phyloP scores from a whole-genome alignment of 495 filamentous ascomycete genomes.

The Bombardia bombarda region DNA sequence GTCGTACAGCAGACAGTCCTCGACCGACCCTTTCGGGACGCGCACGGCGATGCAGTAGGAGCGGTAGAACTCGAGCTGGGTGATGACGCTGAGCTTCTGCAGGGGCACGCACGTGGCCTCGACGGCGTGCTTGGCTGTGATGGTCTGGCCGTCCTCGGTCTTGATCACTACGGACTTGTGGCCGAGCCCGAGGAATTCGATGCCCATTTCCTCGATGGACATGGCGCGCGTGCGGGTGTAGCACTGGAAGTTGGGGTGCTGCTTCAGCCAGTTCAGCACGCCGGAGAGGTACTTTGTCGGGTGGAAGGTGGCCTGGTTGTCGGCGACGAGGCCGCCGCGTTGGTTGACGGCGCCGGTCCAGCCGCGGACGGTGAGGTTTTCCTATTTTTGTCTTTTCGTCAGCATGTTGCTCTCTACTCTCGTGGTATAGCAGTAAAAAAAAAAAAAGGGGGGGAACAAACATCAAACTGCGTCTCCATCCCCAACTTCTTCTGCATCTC shows the following conservation, averaged over 20 bases:
- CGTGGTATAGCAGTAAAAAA: neutral
- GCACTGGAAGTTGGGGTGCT: constrained; percentile 45
- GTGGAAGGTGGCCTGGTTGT: constrained; percentile 50
- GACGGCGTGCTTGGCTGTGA: constrained; percentile 40
- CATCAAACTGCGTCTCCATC: constrained; percentile 32
- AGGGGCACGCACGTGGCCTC: constrained; percentile 50
- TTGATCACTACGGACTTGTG: constrained; percentile 32
- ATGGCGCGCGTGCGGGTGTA: constrained; percentile 44
- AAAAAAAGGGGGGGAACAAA: constrained; percentile 1
- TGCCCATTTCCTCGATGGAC: constrained; percentile 38
- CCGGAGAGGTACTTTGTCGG: constrained; percentile 48
- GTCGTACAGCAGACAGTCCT: constrained; percentile 51
- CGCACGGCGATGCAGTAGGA: constrained; percentile 53
- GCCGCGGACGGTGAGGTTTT: constrained; percentile 30
- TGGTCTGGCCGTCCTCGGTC: constrained; percentile 38
- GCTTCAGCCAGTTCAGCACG: constrained; percentile 39
- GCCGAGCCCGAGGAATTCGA: constrained; percentile 25
- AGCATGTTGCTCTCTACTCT: neutral
- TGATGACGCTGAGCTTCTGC: constrained; percentile 44
- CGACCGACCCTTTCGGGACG: constrained; percentile 39
- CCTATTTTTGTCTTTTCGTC: constrained; percentile 4
- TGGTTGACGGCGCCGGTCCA: constrained; percentile 43
- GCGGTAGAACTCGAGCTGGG: constrained; percentile 41
- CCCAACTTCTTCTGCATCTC: constrained; percentile 35
- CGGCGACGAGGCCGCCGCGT: constrained; percentile 38